Percentiles rank a stretch among this genome's conserved stretches.
Conservation (phyloP, 2,329 filamentous ascomycete genomes). For the Waltergamsia citrina region DNA sequence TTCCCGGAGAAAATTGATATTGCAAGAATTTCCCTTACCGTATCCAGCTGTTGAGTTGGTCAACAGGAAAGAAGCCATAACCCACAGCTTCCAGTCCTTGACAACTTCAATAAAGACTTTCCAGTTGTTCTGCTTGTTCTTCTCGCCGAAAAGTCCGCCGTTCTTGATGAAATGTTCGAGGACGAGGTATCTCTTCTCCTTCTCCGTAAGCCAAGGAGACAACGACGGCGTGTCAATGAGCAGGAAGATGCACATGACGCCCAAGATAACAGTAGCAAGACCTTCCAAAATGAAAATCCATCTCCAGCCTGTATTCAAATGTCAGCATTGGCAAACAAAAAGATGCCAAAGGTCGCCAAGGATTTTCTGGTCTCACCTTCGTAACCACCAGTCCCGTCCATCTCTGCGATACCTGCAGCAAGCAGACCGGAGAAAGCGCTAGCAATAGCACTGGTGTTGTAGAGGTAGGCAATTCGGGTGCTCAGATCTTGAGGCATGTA, state of each 20-base stretch:
- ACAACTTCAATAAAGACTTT: not conserved
- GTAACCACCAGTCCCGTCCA: slow-evolving; percentile 53
- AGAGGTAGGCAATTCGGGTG: slow-evolving; percentile 55
- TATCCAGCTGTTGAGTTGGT: slow-evolving; percentile 46
- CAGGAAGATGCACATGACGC: slow-evolving; percentile 40
- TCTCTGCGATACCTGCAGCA: slow-evolving; percentile 59
- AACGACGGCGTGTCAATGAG: slow-evolving; percentile 21
- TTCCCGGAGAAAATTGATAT: no score
- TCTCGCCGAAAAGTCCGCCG: not conserved
- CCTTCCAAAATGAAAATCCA: slow-evolving; percentile 65
- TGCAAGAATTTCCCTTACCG: no score
- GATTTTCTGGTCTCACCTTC: no score
- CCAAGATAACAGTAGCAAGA: slow-evolving; percentile 58
- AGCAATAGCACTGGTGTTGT: slow-evolving; percentile 69
- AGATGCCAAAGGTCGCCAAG: no score
- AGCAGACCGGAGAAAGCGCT: slow-evolving; percentile 69
- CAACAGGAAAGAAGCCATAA: no score
- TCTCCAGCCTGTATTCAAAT: no score
- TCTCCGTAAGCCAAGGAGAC: not conserved
- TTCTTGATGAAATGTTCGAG: not conserved
- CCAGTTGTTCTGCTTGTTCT: not conserved
- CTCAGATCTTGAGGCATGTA: slow-evolving; percentile 8
- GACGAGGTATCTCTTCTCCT: not conserved
- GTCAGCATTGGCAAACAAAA: no score
- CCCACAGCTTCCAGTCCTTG: not conserved